Evolutionary conservation across 176 grass and related monocot genomes (phyloP).

Genomic region (Triticum monococcum): DNA sequence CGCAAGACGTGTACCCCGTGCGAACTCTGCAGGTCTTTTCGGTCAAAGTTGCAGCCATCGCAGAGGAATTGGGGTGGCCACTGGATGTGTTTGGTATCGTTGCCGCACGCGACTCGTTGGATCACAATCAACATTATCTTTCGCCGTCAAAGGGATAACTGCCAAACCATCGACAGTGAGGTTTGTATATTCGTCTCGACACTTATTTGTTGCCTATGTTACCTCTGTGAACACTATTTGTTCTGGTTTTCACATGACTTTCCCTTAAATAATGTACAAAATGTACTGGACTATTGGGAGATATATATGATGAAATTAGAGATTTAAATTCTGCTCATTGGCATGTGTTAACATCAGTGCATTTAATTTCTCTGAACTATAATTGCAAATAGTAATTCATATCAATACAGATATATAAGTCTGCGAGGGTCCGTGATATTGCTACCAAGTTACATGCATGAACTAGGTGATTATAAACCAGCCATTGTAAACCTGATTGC

Average conservation of each 20-base stretch:
- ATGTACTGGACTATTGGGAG: too few relatives aligned
- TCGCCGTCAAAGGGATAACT: background rate
- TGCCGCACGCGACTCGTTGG: background rate
- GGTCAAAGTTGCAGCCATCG: background rate
- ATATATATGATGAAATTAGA: too few relatives aligned
- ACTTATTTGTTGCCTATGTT: too few relatives aligned
- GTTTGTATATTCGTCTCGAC: background rate
- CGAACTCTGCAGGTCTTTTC: background rate
- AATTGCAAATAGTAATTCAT: background rate
- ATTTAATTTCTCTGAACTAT: background rate
- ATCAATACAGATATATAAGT: background rate
- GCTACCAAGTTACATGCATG: too few relatives aligned
- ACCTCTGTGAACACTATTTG: too few relatives aligned
- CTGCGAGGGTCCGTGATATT: too few relatives aligned
- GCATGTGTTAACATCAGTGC: background rate
- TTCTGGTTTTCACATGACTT: too few relatives aligned
- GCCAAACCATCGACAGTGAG: background rate
- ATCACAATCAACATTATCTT: background rate
- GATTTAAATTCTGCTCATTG: background rate
- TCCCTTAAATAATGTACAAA: too few relatives aligned
- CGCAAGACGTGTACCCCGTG: background rate
- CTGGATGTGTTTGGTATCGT: slow-evolving; percentile 11
- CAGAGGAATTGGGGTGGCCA: background rate
- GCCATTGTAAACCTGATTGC: too few relatives aligned
- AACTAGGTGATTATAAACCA: too few relatives aligned